A percentile compares a stretch with the other conserved stretches of the same genome.
phyloP scores from a whole-genome alignment of 2,329 filamentous ascomycete species.

The Mycocentrospora acerina region DNA sequence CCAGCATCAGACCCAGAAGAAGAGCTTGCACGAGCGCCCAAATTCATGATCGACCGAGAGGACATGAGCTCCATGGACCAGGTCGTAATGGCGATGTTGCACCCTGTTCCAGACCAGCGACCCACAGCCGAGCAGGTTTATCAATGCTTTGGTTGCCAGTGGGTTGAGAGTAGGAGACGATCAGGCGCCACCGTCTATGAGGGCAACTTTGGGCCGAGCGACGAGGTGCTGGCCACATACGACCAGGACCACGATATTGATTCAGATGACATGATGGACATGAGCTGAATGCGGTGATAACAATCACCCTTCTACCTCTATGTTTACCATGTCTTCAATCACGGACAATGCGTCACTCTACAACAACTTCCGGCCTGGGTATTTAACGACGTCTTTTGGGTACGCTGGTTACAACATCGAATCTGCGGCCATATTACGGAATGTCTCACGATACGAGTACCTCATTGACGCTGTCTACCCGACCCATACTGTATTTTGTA shows the following conservation, averaged over 20 bases:
- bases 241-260: constrained; percentile 32
- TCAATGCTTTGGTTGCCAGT: constrained; percentile 70
- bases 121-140: constrained; percentile 76
- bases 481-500: constrained; percentile 9
- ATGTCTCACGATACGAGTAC: constrained; percentile 10
- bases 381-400: constrained; percentile 4
- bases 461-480: neutral
- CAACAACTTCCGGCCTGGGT: neutral
- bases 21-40: constrained; percentile 70
- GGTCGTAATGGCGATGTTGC: constrained; percentile 86
- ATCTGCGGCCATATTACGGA: constrained; percentile 12
- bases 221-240: constrained; percentile 55
- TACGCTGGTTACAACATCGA: constrained; percentile 3
- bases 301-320: neutral
- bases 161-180: constrained; percentile 74
- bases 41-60: constrained; percentile 80
- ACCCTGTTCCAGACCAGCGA: constrained; percentile 69
- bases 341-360: neutral
- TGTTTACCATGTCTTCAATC: neutral
- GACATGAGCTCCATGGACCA: constrained; percentile 77
- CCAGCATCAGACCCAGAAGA: constrained; percentile 32
- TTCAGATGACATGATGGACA: constrained; percentile 64
- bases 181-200: constrained; percentile 95
- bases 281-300: constrained; percentile 21
- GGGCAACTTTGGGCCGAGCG: constrained; percentile 87